Evolutionary conservation across 352 stramenopile genomes (phyloP).

Genomic region (Phytophthora cactorum): DNA sequence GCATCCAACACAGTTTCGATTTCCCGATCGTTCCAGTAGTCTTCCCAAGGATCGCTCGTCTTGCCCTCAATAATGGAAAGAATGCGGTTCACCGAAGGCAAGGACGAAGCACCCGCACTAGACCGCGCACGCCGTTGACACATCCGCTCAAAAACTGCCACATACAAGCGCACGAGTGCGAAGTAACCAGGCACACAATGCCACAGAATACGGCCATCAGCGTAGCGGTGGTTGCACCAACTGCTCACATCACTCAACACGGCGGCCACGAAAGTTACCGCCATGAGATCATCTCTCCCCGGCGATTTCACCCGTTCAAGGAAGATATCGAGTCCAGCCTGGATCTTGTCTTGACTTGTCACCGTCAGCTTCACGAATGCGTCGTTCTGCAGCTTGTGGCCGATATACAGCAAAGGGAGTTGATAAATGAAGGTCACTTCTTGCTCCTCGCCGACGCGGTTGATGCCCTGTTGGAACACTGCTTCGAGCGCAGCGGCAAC

Average conservation of each 20-base stretch:
- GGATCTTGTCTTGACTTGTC: constrained; percentile 54
- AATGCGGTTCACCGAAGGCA: constrained; percentile 62
- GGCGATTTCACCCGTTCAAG: constrained; percentile 62
- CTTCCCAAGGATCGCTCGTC: constrained; percentile 64
- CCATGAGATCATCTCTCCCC: constrained; percentile 66
- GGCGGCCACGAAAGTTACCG: constrained; percentile 73
- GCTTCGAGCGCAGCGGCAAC: constrained; percentile 46
- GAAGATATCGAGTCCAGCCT: constrained; percentile 57
- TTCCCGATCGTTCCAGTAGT: constrained; percentile 78
- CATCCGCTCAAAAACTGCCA: constrained; percentile 79
- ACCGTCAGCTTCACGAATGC: constrained; percentile 43
- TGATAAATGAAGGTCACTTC: constrained; percentile 62
- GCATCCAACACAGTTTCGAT: constrained; percentile 64
- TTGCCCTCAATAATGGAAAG: constrained; percentile 64
- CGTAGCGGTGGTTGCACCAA: constrained; percentile 60
- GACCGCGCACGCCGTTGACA: constrained; percentile 67
- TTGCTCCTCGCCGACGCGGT: constrained; percentile 45
- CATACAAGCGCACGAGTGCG: constrained; percentile 65
- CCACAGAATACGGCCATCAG: constrained; percentile 60
- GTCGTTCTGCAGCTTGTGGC: constrained; percentile 51
- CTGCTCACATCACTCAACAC: constrained; percentile 65
- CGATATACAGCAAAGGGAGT: constrained; percentile 61
- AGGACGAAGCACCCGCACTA: constrained; percentile 28
- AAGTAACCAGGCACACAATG: constrained; percentile 86
- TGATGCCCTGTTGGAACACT: constrained; percentile 58